A percentile compares a stretch with the other conserved stretches of the same genome.
Evolutionary conservation across 2,329 filamentous ascomycete genomes (phyloP).

Genomic region (Lachnellula arida): DNA sequence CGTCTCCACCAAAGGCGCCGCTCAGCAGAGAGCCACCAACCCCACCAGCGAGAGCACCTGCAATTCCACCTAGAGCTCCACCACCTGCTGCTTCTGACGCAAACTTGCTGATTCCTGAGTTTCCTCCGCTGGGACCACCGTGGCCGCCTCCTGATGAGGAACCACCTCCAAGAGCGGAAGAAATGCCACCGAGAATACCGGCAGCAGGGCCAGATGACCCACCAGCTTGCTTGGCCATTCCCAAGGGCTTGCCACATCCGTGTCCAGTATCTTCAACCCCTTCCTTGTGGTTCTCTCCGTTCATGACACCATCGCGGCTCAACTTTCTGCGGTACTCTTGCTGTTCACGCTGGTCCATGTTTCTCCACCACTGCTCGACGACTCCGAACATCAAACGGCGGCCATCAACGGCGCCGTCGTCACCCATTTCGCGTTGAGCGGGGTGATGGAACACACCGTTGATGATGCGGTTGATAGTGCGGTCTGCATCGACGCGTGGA

Average conservation of each 20-base stretch:
- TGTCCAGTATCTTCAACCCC: constrained; percentile 81
- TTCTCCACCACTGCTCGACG: constrained; percentile 77
- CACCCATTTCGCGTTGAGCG: constrained; percentile 64
- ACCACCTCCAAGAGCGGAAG: constrained; percentile 39
- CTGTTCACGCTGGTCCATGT: constrained; percentile 57
- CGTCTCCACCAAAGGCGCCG: constrained; percentile 47
- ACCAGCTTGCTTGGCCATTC: constrained; percentile 63
- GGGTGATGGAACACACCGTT: constrained; percentile 84
- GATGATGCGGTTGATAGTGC: constrained; percentile 71
- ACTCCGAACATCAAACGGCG: constrained; percentile 73
- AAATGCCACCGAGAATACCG: constrained; percentile 54
- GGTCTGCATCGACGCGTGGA: constrained; percentile 62
- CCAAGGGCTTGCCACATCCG: constrained; percentile 70
- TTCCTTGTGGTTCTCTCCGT: constrained; percentile 80
- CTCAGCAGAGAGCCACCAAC: constrained; percentile 63
- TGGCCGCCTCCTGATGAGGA: constrained; percentile 25
- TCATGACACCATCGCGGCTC: constrained; percentile 70
- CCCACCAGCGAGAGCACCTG: constrained; percentile 64
- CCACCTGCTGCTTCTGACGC: constrained; percentile 58
- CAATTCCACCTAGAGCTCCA: constrained; percentile 62
- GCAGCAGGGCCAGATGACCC: constrained; percentile 53
- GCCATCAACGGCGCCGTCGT: constrained; percentile 67
- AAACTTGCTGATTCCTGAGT: constrained; percentile 28
- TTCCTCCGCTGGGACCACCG: constrained; percentile 19
- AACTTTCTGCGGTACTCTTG: constrained; percentile 69